phyloP scores from a whole-genome alignment of 202 grass and related monocot species.

The Musa balbisiana region DNA sequence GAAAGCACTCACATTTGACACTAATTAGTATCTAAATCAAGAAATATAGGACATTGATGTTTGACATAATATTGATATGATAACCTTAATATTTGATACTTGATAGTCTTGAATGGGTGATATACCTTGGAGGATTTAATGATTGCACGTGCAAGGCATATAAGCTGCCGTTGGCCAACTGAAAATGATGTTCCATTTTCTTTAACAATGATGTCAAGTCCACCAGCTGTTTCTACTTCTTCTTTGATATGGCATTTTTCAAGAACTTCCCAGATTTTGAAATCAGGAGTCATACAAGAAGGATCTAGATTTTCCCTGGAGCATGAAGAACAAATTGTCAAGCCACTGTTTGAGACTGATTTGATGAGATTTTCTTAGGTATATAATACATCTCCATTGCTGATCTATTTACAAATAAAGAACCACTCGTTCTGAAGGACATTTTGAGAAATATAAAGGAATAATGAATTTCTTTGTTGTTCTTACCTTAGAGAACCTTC shows the following conservation, averaged over 20 bases:
- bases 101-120: background rate
- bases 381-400: background rate
- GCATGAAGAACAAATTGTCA: background rate
- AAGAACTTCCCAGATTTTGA: constrained; percentile 86
- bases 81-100: background rate
- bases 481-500: constrained; percentile 74
- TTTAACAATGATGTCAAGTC: constrained; percentile 70
- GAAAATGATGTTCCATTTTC: constrained; percentile 69
- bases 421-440: background rate
- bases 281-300: constrained; percentile 45
- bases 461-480: background rate
- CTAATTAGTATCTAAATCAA: too few species aligned
- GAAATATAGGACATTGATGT: too few species aligned
- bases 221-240: constrained; percentile 59
- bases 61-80: too few species aligned
- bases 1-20: background rate
- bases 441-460: background rate
- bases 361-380: background rate
- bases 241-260: constrained; percentile 86
- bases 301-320: constrained; percentile 86
- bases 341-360: background rate
- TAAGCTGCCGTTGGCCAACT: constrained; percentile 79
- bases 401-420: background rate
- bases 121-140: constrained; percentile 85
- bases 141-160: constrained; percentile 77